These are phyloP conservation scores for Pelargonium cotyledonis DNA, from an alignment of 441 rosid genomes.

Conservation along the genomic window DNA sequence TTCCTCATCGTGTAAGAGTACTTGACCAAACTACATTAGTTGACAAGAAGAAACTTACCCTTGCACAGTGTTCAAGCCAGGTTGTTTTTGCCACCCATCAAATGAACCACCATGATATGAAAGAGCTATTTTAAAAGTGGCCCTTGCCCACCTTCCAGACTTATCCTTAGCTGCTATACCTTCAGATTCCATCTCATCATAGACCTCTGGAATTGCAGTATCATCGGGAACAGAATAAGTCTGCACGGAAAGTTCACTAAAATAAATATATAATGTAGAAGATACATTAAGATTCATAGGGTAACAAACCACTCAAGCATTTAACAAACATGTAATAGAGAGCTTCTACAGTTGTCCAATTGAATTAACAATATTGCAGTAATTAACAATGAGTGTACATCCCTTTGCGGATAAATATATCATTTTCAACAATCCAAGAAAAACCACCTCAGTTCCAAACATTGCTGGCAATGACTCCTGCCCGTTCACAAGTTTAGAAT, in stretches of 20 bases:
- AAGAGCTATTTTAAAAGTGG: constrained; percentile 62
- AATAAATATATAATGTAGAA: constrained; percentile 15
- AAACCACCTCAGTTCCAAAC: constrained; percentile 23
- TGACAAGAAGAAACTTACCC: constrained; percentile 37
- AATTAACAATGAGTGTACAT: neutral
- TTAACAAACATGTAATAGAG: neutral
- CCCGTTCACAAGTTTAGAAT: constrained; percentile 52
- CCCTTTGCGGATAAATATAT: neutral
- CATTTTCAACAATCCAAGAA: neutral
- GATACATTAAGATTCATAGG: neutral
- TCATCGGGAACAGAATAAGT: constrained; percentile 28
- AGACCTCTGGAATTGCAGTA: constrained; percentile 23
- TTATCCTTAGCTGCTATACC: constrained; percentile 31
- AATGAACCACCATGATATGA: constrained; percentile 78
- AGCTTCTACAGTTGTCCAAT: neutral
- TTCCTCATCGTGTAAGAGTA: neutral
- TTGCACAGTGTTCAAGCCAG: constrained; percentile 80
- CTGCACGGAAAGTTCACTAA: constrained; percentile 30
- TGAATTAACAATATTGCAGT: neutral
- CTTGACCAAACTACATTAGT: neutral
- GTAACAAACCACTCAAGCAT: neutral
- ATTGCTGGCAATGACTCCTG: constrained; percentile 32
- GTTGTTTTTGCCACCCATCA: constrained; percentile 99
- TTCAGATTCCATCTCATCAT: constrained; percentile 23
- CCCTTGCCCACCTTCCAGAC: constrained; percentile 79